These are phyloP conservation scores for Xerocomellus amylosporus DNA, from an alignment of 768 basidiomycete species.

Conservation along the genomic window DNA sequence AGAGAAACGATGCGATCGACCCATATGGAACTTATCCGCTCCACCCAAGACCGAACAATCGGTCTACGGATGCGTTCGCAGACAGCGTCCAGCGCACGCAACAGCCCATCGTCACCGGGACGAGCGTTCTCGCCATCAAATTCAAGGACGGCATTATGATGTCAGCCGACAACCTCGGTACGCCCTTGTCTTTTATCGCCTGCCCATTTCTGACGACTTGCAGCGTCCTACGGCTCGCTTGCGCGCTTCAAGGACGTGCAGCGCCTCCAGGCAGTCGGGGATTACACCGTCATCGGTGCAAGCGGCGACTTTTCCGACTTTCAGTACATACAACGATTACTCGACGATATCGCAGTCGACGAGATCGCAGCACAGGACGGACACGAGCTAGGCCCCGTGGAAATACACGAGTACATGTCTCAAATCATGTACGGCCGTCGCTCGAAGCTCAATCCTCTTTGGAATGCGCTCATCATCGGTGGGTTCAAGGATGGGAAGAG, in stretches of 20 bases:
- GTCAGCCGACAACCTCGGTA: constrained; percentile 96
- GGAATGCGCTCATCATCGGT: constrained; percentile 93
- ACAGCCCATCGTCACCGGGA: constrained; percentile 94
- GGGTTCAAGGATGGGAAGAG: constrained; percentile 83
- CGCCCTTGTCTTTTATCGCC: constrained; percentile 18
- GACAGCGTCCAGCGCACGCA: constrained; percentile 78
- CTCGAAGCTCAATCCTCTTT: constrained; percentile 87
- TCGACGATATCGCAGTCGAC: constrained; percentile 74
- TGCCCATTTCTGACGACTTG: not conserved
- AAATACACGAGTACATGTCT: constrained; percentile 90
- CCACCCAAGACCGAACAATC: constrained; percentile 53
- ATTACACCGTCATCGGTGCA: constrained; percentile 84
- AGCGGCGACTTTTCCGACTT: constrained; percentile 98
- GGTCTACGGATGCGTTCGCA: constrained; percentile 52
- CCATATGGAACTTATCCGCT: constrained; percentile 76
- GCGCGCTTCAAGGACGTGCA: constrained; percentile 94
- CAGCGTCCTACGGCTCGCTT: constrained; percentile 95
- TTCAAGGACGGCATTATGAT: constrained; percentile 98
- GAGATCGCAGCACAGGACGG: constrained; percentile 84
- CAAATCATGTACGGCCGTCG: constrained; percentile 89
- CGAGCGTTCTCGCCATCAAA: constrained; percentile 91
- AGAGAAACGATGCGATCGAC: constrained; percentile 78
- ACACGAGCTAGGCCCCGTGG: constrained; percentile 77
- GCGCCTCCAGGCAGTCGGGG: constrained; percentile 82
- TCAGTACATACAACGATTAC: constrained; percentile 80